Base-by-base conservation (phyloP, 1,139 yeast species). In the Hyphopichia burtonii region DNA sequence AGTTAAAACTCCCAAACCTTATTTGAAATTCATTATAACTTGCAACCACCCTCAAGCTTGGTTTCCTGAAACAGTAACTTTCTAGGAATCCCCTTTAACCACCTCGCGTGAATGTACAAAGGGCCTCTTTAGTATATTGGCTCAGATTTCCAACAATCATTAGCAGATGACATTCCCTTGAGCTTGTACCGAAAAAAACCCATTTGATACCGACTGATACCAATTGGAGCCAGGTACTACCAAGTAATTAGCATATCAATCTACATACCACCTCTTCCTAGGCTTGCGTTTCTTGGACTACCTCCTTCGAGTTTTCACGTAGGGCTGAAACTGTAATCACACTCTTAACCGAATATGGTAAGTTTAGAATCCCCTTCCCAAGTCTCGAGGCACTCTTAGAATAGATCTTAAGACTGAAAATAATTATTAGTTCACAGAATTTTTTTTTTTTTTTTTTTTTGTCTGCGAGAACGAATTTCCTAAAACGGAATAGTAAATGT, bases 261-360 rank as follows among this genome's bases (percentile, higher is more conserved):
- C n/a, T n/a, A n/a, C n/a, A n/a, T 20, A 20, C 23, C 23, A 20
- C 23, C 4, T 25, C 12, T 9, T 25, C 28, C 11, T 9, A 4
- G 28, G n/a, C 6, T 22, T 22, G 9, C 23, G 8, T 22, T 22
- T 7, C 23, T 22, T 22, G 28, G 4, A 5, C 23, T 5, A 10
- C 11, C 28, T 11, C 28, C 28, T 25, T 25, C 11, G n/a, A 25
- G 28, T 4, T 5, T 25, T 12, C 28, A 7, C n/a, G 28, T 11
- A 25, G n/a, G 28, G 28, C 28, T 25, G 28, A 11, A 12, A 9
- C 4, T 11, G n/a, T 25, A 7, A 11, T 12, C 36, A 17, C 3
- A 15, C 15, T 35, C 18, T 35, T 35, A 35, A 35, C 37, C 16
- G 22, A 11, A 35, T 15, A 10, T 4, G 37, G 37, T n/a, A 35